These are phyloP conservation scores for Boletus vinaceobasis DNA, from an alignment of 768 basidiomycete genomes.

Conservation along the genomic window DNA sequence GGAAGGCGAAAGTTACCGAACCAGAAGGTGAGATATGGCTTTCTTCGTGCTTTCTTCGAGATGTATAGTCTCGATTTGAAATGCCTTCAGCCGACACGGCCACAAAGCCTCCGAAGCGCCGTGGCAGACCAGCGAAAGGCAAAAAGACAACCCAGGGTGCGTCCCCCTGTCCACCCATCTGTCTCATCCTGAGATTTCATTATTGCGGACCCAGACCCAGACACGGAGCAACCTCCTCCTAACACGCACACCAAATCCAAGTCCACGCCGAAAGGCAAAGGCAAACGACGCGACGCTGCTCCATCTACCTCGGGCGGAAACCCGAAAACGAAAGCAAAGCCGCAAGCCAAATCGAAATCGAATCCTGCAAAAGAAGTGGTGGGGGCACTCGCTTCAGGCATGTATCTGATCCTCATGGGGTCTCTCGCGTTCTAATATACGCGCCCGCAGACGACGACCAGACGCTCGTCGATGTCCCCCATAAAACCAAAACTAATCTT, in stretches of 20 bases:
- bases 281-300: background rate
- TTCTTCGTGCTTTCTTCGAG: background rate
- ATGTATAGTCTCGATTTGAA: background rate
- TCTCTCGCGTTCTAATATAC: background rate
- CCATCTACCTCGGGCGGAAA: background rate
- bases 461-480: conserved; percentile 25
- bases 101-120: conserved; percentile 15
- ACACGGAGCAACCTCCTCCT: conserved; percentile 1
- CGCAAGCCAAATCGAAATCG: conserved; percentile 7
- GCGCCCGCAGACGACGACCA: conserved; percentile 26
- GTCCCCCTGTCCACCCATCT: background rate
- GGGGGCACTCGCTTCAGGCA: conserved; percentile 15
- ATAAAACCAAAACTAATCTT: conserved; percentile 2
- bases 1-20: conserved; percentile 5
- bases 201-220: background rate
- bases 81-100: background rate
- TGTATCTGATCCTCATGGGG: background rate
- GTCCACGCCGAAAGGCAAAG: conserved; percentile 9
- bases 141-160: conserved; percentile 12
- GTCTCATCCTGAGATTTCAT: background rate
- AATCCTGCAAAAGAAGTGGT: conserved; percentile 2
- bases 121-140: conserved; percentile 9
- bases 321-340: conserved; percentile 3
- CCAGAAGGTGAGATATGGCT: background rate
- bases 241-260: background rate